Evolutionary conservation across 1,284 basidiomycete species (phyloP), one percentile per base, ranked within the genome.

Genomic region (Porphyrellus sp.): DNA sequence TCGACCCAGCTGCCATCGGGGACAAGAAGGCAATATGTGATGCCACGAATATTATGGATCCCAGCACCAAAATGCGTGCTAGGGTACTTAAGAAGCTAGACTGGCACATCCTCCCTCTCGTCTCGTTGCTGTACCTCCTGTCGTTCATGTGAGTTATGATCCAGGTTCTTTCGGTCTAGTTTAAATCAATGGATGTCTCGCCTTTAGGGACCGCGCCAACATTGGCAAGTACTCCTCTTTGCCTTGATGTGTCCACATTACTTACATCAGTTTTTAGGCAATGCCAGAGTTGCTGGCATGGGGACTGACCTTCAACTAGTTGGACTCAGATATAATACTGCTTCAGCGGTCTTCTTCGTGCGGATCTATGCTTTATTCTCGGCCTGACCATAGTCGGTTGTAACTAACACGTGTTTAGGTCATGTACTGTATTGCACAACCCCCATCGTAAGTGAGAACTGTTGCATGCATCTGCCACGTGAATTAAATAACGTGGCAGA

Each of bases 101-200:
- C 57, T 60, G 68, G 51, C 73, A 78, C 56, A 55, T 80, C n/a
- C 60, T 81, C 27, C 79, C 79, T 3, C 70, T 77, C 45, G 69
- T 79, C 43, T 74, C 76, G 6, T 56, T 82, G 25, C 68, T 85
- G 5, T 85, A 85, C 61, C 71, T 85, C 31, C 72, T 80, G 45
- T 80, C 76, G 2, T 78, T 79, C 63, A 60, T 80, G 78, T 80
- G 54, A 63, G 78, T 65, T 23, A 16, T 1, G 4, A 3, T 35
- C 25, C 27, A 9, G 20, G 25, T n/a, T 0, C 15, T n/a, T 23
- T 37, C 8, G 12, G 24, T 5, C 8, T 20, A 2, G 9, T 40
- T 31, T 44, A 35, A 9, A 49, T 9, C 23, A 13, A 41, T 11
- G 11, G 38, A 28, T 18, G 12, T 30, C 41, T 35, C 21, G 3